These are phyloP conservation scores for Fusarium verticillioides DNA, from an alignment of 2,329 filamentous ascomycete genomes.

Conservation along the genomic window DNA sequence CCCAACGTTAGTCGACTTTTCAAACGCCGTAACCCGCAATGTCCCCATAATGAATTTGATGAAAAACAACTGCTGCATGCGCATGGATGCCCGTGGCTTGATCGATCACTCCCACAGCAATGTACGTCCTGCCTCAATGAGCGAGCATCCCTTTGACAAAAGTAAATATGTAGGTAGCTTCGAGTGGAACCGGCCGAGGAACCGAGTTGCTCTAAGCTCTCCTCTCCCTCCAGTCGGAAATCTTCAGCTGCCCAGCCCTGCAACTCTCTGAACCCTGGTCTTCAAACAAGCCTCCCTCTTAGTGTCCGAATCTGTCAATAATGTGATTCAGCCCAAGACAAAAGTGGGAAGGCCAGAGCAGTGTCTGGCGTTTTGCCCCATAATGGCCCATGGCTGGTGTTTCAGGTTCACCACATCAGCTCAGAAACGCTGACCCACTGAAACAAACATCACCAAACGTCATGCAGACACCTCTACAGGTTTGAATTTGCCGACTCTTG, in stretches of 20 bases:
- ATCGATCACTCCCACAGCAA: conserved; percentile 5
- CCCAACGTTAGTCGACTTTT: conserved; percentile 32
- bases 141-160: conserved; percentile 2
- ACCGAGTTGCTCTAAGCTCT: background rate
- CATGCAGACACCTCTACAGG: conserved; percentile 25
- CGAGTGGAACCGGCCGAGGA: background rate
- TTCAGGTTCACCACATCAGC: conserved; percentile 40
- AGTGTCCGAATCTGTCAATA: conserved; percentile 21
- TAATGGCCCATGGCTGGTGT: conserved; percentile 39
- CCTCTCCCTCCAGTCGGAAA: background rate
- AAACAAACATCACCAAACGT: conserved; percentile 41
- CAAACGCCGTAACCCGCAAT: conserved; percentile 40
- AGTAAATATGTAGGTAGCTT: conserved; percentile 2
- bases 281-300: conserved; percentile 33
- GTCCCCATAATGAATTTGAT: conserved; percentile 30
- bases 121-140: conserved; percentile 5
- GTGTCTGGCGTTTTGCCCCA: conserved; percentile 30
- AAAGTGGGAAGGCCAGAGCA: conserved; percentile 17
- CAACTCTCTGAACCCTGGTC: conserved; percentile 25
- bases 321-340: conserved; percentile 30
- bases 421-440: conserved; percentile 35
- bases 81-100: conserved; percentile 9
- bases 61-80: conserved; percentile 37
- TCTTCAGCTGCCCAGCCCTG: conserved; percentile 14
- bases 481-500: conserved; percentile 4